Evolutionary conservation across 164 flowering plant species (phyloP).

Genomic region (Dillenia suffruticosa): DNA sequence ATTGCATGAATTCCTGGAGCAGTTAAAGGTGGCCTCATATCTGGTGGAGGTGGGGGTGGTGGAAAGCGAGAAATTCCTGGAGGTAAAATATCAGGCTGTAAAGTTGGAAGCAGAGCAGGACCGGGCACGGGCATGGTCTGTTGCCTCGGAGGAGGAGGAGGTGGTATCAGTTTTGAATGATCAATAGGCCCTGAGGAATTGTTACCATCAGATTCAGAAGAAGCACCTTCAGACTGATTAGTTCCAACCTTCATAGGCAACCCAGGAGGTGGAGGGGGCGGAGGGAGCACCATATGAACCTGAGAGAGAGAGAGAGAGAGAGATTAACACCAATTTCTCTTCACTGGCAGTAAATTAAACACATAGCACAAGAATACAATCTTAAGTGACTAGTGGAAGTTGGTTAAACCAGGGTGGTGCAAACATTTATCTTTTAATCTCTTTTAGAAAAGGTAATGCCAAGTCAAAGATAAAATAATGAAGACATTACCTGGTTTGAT

Average conservation of each 20-base stretch:
- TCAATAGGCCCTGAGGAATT: slow-evolving; percentile 34
- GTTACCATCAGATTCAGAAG: slow-evolving; percentile 38
- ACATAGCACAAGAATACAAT: too few species aligned
- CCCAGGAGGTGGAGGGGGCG: slow-evolving; percentile 81
- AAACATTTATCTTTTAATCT: too few species aligned
- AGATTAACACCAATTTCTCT: slow-evolving; percentile 1
- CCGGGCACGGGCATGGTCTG: slow-evolving; percentile 35
- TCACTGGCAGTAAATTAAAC: not conserved
- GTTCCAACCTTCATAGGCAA: slow-evolving; percentile 34
- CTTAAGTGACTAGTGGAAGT: too few species aligned
- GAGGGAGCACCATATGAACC: slow-evolving; percentile 49
- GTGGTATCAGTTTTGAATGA: slow-evolving; percentile 45
- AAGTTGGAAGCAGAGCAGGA: slow-evolving; percentile 32
- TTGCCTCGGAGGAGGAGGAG: slow-evolving; percentile 63
- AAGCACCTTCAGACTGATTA: slow-evolving; percentile 39
- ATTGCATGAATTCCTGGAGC: slow-evolving; percentile 49
- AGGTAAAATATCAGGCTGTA: slow-evolving; percentile 73
- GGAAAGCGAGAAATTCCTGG: slow-evolving; percentile 81
- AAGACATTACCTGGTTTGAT: slow-evolving; percentile 35
- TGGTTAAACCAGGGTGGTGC: too few species aligned
- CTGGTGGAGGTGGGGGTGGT: slow-evolving; percentile 82
- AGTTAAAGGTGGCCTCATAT: slow-evolving; percentile 49
- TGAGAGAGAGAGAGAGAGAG: slow-evolving; percentile 17
- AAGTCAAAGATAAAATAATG: not conserved
- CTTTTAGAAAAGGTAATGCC: not conserved